Evolutionary conservation across 257 asterid genomes (phyloP), one percentile per base, ranked within the genome.

Genomic region (Ehretia macrophylla): DNA sequence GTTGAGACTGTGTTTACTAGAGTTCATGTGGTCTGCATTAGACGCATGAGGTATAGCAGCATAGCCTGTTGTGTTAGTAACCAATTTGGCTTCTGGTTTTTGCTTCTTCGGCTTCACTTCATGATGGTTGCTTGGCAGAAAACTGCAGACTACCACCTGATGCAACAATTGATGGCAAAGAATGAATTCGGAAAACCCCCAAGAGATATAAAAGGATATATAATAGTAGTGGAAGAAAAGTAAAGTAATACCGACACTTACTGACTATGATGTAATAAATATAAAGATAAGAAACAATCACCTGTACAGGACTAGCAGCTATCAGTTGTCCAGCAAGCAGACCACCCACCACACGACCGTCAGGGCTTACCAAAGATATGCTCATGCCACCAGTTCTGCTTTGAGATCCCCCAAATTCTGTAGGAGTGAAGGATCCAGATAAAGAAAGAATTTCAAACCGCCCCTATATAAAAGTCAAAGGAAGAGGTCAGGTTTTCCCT

Each of bases 271-370:
- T n/a, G 35, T 27, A 6, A 6, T 27, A 27, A 3, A 1, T 3
- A 27, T 27, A 27, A 6, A 27, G 4, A 14, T 16, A 12, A 11
- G 16, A 17, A 56, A 20, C 42, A 16, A 17, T 17, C 66, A 86
- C 97, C 93, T 82, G 86, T 23, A 88, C 90, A 23, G 86, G 85
- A 62, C 75, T 75, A 64, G 97, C 97, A 12, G 95, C 97, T 22
- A 76, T 65, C 23, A 90, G 76, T 40, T 79, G 65, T 32, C 97
- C 97, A 32, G 91, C 84, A 50, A 88, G 78, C 55, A 77, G 72
- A 37, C 97, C 97, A 48, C 97, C 97, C 13, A 88, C 78, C 8
- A 88, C 95, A 44, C 97, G 95, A 27, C 95, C 95, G 65, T 88
- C 95, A 3, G 88, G 83, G 61, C 95, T 85, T 13, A 94, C 88